Percentiles rank a stretch among this genome's conserved stretches.
These are phyloP conservation scores for Leccinum pachyderme DNA, from an alignment of 1,284 basidiomycete genomes.

Conservation along the genomic window DNA sequence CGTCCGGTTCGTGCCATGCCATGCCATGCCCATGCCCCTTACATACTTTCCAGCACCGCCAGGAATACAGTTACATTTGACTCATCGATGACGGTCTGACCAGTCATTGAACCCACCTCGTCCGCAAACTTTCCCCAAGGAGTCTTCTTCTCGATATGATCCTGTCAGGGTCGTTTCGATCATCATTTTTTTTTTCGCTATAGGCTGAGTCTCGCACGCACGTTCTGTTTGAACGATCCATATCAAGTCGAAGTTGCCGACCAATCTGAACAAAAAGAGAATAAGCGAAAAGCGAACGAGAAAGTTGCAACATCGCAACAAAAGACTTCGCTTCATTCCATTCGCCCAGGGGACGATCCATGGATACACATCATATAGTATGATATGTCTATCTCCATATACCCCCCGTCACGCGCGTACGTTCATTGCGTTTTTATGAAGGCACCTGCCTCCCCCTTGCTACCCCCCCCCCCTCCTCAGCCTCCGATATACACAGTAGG, in stretches of 20 bases:
- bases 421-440: slow-evolving; percentile 16
- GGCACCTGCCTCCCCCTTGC: slow-evolving; percentile 7
- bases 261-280: slow-evolving; percentile 17
- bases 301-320: background rate
- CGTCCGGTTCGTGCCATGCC: background rate
- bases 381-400: background rate
- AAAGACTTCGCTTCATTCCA: background rate
- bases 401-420: background rate
- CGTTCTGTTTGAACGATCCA: background rate
- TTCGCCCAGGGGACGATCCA: background rate
- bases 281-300: background rate
- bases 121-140: slow-evolving; percentile 1
- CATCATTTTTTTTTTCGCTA: slow-evolving; percentile 1
- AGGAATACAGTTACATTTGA: background rate
- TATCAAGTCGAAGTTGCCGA: background rate
- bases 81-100: background rate
- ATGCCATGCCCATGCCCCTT: background rate
- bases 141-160: background rate
- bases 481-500: background rate
- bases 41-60: slow-evolving; percentile 4
- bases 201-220: background rate
- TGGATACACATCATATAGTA: background rate
- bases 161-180: slow-evolving; percentile 15
- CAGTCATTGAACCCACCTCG: background rate
- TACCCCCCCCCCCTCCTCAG: background rate